Evolutionary conservation across 495 filamentous ascomycete genomes (phyloP).

Genomic region (Poronia punctata): DNA sequence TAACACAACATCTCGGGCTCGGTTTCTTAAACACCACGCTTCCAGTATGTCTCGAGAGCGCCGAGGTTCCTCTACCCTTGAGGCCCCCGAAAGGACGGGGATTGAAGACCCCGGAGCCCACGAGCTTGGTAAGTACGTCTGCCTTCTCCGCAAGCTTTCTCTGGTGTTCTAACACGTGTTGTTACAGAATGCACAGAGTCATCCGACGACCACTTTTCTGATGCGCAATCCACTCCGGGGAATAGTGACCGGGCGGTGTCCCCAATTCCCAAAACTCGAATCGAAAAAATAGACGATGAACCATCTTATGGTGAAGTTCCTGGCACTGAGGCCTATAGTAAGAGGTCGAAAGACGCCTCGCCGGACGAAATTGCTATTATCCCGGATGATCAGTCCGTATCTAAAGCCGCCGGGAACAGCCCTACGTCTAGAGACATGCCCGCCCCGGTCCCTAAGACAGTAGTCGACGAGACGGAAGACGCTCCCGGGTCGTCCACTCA

Average conservation of each 20-base stretch:
- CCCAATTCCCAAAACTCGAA: slow-evolving; percentile 72
- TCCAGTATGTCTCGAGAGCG: slow-evolving; percentile 30
- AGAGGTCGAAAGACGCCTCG: slow-evolving; percentile 72
- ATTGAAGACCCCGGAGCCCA: slow-evolving; percentile 75
- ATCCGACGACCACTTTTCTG: slow-evolving; percentile 88
- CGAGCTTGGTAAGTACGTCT: slow-evolving; percentile 58
- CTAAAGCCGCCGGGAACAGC: slow-evolving; percentile 31
- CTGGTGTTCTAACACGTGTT: not conserved
- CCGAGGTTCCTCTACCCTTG: slow-evolving; percentile 39
- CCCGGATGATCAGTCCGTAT: slow-evolving; percentile 32
- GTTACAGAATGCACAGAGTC: slow-evolving; percentile 56
- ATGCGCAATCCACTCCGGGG: slow-evolving; percentile 67
- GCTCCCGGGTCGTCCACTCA: slow-evolving; percentile 33
- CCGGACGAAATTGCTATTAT: slow-evolving; percentile 62
- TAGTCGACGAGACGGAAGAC: slow-evolving; percentile 43
- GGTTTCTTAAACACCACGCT: not conserved
- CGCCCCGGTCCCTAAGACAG: slow-evolving; percentile 42
- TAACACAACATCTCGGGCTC: not conserved
- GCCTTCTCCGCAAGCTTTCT: not conserved
- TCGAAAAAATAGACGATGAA: slow-evolving; percentile 65
- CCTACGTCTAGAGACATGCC: not conserved
- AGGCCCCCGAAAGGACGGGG: slow-evolving; percentile 58
- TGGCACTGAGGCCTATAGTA: slow-evolving; percentile 69
- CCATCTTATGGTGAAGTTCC: slow-evolving; percentile 80
- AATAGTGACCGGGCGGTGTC: slow-evolving; percentile 45